Evolutionary conservation across 768 basidiomycete genomes (phyloP), one percentile per base, ranked within the genome.

Genomic region (Suillus tomentosus): DNA sequence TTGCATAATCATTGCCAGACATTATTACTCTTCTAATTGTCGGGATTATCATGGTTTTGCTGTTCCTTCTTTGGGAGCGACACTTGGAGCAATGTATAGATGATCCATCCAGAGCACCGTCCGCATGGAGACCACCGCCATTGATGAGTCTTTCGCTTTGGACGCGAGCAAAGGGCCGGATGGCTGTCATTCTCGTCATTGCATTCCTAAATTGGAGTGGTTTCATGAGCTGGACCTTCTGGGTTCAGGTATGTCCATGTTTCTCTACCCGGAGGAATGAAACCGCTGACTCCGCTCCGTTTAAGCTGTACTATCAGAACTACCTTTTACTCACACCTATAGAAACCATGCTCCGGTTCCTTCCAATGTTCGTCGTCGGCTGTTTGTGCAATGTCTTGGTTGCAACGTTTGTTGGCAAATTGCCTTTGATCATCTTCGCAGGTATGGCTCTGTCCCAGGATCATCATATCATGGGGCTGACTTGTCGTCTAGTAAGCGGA

Each of bases 311-410:
- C 70, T 93, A 91, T 71, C 90, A 94, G 71, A 80, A 85, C 50
- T 94, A 87, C 70, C 66, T 80, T n/a, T 70, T 76, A 0, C 80
- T 87, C 9, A 79, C 75, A 0, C 87, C 90, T 0, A 74, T 93
- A 19, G 77, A 79, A 17, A 84, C 88, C 0, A 89, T 91, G 73
- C 66, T 90, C n/a, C 84, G 90, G 5, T 75, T 93, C 60, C 63
- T 92, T 2, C 92, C 92, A 0, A 88, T 90, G 87, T 83, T 84
- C 43, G 70, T 92, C 22, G 82, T 82, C 22, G 92, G 92, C 53
- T 54, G 86, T 9, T 48, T 84, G 5, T 88, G 87, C 69, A 92
- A 92, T 69, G 65, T 87, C 37, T 71, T 90, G 58, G 85, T 93
- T n/a, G 89, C 87, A 0, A 60, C 87, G 31, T 78, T 87, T 56